Evolutionary conservation across 2,329 filamentous ascomycete genomes (phyloP), one percentile per base, ranked within the genome.

Genomic region (Myriosclerotinia duriaeana): DNA sequence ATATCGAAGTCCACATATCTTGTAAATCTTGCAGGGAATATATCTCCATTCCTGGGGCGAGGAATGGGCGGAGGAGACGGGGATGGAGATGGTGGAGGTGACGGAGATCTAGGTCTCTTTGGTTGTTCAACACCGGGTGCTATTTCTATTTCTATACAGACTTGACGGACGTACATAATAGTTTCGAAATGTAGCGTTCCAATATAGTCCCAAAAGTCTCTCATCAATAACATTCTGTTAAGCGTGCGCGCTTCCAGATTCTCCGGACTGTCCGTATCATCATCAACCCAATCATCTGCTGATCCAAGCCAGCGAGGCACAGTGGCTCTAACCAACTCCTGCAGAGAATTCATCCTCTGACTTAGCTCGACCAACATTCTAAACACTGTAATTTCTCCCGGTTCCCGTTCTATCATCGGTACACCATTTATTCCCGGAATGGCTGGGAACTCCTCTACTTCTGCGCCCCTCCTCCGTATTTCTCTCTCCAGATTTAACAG

Each of bases 261-360:
- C 30, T 60, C 44, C 14, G 8, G 44, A 38, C 7, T 26, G n/a
- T 50, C n/a, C 20, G 58, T 26, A 60, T 26, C 3, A 22, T 60
- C 58, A 38, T 60, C 58, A 22, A 38, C 20, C 58, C 58, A 60
- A 7, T 50, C 44, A 60, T 50, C n/a, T 38, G 58, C 34, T 20
- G 58, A 26, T 50, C 44, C 58, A 38, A 50, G 44, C 44, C 42
- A 60, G 5, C 20, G 7, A 12, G 58, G 44, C 5, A 12, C 30
- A 20, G 6, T 38, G 12, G 17, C 20, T 17, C 20, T 22, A 22
- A 26, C 44, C 44, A 50, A 14, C 2, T 20, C 38, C 26, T 14
- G 22, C 36, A 60, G 7, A 50, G 48, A 8, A 0, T 38, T 0
- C 17, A 48, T 38, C 11, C 44, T 38, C 2, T 12, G 8, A 22